A percentile compares a stretch with the other conserved stretches of the same genome.
These are phyloP conservation scores for Colletotrichum endophyticum DNA, from an alignment of 2,329 filamentous ascomycete species.

Conservation along the genomic window DNA sequence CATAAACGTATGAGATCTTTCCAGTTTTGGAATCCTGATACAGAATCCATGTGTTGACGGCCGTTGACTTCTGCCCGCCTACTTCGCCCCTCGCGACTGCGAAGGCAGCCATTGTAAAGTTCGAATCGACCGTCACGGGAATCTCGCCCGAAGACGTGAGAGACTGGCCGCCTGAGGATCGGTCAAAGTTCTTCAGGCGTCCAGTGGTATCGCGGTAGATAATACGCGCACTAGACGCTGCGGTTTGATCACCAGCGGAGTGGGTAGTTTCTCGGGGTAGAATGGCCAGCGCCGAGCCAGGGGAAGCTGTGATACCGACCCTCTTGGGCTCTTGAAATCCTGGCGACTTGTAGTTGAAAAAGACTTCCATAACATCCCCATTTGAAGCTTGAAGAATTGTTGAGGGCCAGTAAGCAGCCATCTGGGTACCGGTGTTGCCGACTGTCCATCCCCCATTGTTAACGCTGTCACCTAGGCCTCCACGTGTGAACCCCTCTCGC, in stretches of 20 bases:
- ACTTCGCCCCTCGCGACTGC: constrained; percentile 13
- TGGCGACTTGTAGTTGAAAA: not conserved
- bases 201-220: constrained; percentile 7
- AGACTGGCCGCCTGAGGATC: not conserved
- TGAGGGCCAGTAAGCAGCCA: constrained; percentile 13
- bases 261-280: not conserved
- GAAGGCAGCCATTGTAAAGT: constrained; percentile 24
- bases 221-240: constrained; percentile 1
- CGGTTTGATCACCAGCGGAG: not conserved
- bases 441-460: not conserved
- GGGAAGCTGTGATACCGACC: not conserved
- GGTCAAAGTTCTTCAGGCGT: not conserved
- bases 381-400: not conserved
- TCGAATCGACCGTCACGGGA: constrained; percentile 13
- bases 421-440: not conserved
- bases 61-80: not conserved
- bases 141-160: not conserved
- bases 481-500: not conserved
- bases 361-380: not conserved
- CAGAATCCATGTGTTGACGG: constrained; percentile 25
- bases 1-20: constrained; percentile 22
- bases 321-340: not conserved
- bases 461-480: not conserved
- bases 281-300: not conserved
- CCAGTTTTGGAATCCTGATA: constrained; percentile 25